Percentiles rank a stretch among this genome's conserved stretches.
phyloP scores from a whole-genome alignment of 1,284 basidiomycete genomes.

The Tranzscheliella williamsii region DNA sequence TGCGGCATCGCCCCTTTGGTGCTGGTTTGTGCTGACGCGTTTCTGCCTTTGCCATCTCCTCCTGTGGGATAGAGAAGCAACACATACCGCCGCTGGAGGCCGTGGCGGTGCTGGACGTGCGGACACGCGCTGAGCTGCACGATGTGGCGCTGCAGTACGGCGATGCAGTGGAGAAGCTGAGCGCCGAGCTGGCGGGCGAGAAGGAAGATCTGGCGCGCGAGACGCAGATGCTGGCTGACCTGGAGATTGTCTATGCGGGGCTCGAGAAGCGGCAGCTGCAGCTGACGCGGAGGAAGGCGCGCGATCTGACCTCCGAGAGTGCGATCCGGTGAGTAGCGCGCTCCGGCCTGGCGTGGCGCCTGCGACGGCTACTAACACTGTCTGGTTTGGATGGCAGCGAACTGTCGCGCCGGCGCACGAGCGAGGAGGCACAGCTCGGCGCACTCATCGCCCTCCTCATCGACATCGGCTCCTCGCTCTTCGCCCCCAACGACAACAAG shows the following conservation, averaged over 20 bases:
- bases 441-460: constrained; percentile 18
- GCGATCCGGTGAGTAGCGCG: constrained; percentile 13
- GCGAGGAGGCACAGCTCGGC: constrained; percentile 12
- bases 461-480: constrained; percentile 18
- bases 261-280: constrained; percentile 12
- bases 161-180: constrained; percentile 10
- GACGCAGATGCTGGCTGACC: constrained; percentile 16
- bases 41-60: neutral
- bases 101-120: constrained; percentile 9
- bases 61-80: constrained; percentile 3
- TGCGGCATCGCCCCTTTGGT: no score
- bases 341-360: neutral
- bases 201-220: constrained; percentile 15
- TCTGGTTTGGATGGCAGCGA: constrained; percentile 4
- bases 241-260: constrained; percentile 8
- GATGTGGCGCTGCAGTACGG: constrained; percentile 23
- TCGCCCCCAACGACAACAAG: constrained; percentile 11
- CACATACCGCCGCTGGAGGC: constrained; percentile 17
- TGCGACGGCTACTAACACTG: no score
- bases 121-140: constrained; percentile 24
- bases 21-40: no score
- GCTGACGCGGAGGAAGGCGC: constrained; percentile 7
- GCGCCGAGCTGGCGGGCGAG: constrained; percentile 11
- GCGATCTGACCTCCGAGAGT: constrained; percentile 13
- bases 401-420: constrained; percentile 12